Base-by-base conservation (phyloP, 208 protist species). In the Leishmania gerbilli region DNA sequence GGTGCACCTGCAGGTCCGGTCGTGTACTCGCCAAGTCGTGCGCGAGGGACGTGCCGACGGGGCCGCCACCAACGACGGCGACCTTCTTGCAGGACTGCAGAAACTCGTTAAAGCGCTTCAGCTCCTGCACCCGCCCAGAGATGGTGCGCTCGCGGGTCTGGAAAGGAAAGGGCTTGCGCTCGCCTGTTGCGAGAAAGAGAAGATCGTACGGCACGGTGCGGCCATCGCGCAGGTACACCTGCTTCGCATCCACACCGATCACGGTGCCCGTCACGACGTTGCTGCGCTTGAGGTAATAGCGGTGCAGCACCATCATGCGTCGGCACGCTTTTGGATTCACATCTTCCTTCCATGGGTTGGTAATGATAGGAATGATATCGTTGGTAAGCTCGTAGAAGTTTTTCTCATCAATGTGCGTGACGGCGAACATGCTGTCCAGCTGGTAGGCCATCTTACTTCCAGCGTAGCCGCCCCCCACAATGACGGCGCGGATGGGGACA, bases 351-450 rank as follows among this genome's bases (percentile, higher is more conserved):
- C 91, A 95, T 49, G 84, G 80, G 74, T 93, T 93, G 62, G 84
- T 79, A 27, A 94, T 68, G 51, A 95, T 93, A 2, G 92, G 90
- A 71, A 96, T 96, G 72, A 97, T 87, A 67, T 95, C 93, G 76
- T 95, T 93, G 34, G 93, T 95, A 19, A 96, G 84, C 79, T 98
- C 93, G 77, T 90, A 95, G 74, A 91, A 98, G 80, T 96, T 97
- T 83, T 98, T 98, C 74, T 93, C 89, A 77, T 98, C 95, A 68
- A 98, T 92, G 60, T 95, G 80, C 19, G 92, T 96, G 58, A 96
- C 87, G 79, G 95, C 87, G 77, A 98, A 94, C 71, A 97, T 91
- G 85, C 92, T 95, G 83, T 98, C 95, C 45, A 98, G 84, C 81
- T 93, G 87, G 77, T 92, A 95, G 53, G 93, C 93, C 64, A 96